A percentile compares a stretch with the other conserved stretches of the same genome.
Conservation (phyloP, 2,329 filamentous ascomycete species). For the Pyricularia grisea region DNA sequence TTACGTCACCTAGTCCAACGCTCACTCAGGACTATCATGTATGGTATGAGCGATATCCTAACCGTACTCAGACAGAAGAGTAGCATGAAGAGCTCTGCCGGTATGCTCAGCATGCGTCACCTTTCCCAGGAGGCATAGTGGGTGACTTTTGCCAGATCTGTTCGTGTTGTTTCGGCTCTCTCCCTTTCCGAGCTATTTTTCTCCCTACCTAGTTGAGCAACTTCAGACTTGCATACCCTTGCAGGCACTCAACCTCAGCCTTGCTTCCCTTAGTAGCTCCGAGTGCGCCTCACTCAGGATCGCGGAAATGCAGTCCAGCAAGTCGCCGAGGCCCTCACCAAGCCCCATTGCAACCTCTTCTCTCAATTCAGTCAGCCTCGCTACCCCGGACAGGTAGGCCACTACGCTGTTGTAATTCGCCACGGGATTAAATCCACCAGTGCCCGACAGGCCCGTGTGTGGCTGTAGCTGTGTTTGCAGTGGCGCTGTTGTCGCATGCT, state of each 20-base stretch:
- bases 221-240: constrained; percentile 36
- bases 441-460: background rate
- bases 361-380: constrained; percentile 59
- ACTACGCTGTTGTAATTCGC: constrained; percentile 24
- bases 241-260: constrained; percentile 59
- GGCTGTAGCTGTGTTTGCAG: constrained; percentile 20
- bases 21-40: background rate
- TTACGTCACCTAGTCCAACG: background rate
- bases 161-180: background rate
- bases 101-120: background rate
- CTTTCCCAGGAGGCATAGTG: background rate
- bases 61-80: background rate
- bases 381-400: constrained; percentile 50
- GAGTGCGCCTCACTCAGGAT: constrained; percentile 35
- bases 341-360: constrained; percentile 58
- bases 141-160: background rate
- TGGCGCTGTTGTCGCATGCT: constrained; percentile 30
- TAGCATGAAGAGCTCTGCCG: background rate
- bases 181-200: background rate
- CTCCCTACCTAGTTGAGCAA: background rate
- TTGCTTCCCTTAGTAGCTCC: constrained; percentile 73
- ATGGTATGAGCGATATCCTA: too few species aligned
- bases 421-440: constrained; percentile 1
- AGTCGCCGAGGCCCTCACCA: constrained; percentile 40
- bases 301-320: constrained; percentile 32